Conservation (phyloP, 345 rosid genomes). For the Salix koriyanagi region DNA sequence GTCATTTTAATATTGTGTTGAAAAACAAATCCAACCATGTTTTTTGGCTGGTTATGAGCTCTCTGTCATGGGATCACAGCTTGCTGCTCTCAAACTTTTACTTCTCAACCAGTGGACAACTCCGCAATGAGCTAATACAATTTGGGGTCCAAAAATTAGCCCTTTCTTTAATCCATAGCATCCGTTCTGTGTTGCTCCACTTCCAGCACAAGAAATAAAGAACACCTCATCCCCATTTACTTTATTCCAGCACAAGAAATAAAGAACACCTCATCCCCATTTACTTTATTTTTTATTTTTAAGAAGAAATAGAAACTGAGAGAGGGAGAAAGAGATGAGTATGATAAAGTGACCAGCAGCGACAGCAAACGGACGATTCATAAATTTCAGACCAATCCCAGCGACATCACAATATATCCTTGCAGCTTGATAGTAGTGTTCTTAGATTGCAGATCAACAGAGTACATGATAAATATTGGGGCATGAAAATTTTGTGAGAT, state of each 20-base stretch:
- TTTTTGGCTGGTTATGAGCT: background rate
- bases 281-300: too few species aligned
- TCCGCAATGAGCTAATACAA: background rate
- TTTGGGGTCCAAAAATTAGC: background rate
- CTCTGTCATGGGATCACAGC: background rate
- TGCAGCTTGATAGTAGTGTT: background rate
- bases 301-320: too few species aligned
- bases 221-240: background rate
- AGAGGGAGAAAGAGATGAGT: too few species aligned
- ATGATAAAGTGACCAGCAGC: background rate
- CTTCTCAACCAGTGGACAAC: background rate
- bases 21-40: background rate
- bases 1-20: too few species aligned
- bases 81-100: background rate
- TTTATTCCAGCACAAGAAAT: background rate
- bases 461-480: slow-evolving; percentile 3
- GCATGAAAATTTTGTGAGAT: slow-evolving; percentile 14
- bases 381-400: background rate
- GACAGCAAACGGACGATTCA: background rate
- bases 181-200: background rate
- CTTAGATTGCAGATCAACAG: slow-evolving; percentile 6
- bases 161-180: background rate
- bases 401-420: slow-evolving; percentile 1
- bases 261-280: background rate
- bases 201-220: background rate